These are phyloP conservation scores for Dioscorea zingiberensis DNA, from an alignment of 106 monocot species.

Conservation along the genomic window DNA sequence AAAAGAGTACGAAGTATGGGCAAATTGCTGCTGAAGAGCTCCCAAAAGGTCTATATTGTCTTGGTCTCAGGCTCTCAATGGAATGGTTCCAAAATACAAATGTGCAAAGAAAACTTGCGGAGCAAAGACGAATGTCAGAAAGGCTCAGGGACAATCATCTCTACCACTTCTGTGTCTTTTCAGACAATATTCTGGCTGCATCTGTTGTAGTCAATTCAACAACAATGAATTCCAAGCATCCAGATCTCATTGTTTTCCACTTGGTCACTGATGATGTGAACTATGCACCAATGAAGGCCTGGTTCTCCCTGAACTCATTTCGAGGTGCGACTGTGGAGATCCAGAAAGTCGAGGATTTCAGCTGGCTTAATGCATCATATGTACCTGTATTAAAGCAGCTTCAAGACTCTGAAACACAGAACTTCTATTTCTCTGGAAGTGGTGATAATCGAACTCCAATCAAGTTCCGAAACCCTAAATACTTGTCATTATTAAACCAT, in stretches of 20 bases:
- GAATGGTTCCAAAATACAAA: conserved; percentile 53
- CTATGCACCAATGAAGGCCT: conserved; percentile 61
- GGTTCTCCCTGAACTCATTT: conserved; percentile 68
- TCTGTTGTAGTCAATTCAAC: conserved; percentile 80
- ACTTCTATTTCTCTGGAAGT: conserved; percentile 60
- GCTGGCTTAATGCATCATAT: conserved; percentile 78
- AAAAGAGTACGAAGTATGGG: conserved; percentile 57
- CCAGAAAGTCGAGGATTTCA: conserved; percentile 70
- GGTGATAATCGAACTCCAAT: conserved; percentile 37
- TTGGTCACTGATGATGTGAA: conserved; percentile 78
- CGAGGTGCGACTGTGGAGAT: conserved; percentile 59
- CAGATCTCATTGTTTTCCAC: conserved; percentile 63
- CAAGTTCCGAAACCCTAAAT: conserved; percentile 83
- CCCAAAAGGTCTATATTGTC: conserved; percentile 78
- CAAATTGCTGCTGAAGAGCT: conserved; percentile 83
- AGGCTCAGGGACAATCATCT: conserved; percentile 51
- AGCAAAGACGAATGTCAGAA: conserved; percentile 10
- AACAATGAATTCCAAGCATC: conserved; percentile 40
- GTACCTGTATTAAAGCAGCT: conserved; percentile 85
- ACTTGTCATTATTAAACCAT: conserved; percentile 75
- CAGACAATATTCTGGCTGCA: conserved; percentile 70
- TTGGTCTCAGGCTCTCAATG: conserved; percentile 48
- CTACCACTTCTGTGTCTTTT: conserved; percentile 74
- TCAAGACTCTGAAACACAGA: conserved; percentile 59
- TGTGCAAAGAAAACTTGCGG: conserved; percentile 19